Percentiles rank a stretch among this genome's conserved stretches.
Evolutionary conservation across 2,329 filamentous ascomycete genomes (phyloP).

Genomic region (Colletotrichum sp.): DNA sequence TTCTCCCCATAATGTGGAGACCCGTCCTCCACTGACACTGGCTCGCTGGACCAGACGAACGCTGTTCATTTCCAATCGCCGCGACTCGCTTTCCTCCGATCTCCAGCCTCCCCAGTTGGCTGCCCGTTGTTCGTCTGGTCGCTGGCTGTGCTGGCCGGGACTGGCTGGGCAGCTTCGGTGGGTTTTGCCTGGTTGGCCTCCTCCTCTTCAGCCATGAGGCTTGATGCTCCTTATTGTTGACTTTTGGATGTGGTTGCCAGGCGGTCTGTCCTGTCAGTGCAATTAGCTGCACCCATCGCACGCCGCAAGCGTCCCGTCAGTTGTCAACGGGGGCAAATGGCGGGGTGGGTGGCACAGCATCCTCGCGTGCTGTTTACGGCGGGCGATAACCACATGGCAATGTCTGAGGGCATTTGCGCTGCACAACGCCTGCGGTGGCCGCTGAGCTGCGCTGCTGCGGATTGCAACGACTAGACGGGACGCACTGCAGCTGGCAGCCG

Average conservation of each 20-base stretch:
- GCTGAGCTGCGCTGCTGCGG: background rate
- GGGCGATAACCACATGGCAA: slow-evolving; percentile 14
- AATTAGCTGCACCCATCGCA: background rate
- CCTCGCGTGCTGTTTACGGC: slow-evolving; percentile 3
- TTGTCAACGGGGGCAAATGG: background rate
- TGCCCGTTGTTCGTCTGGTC: background rate
- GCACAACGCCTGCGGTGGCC: background rate
- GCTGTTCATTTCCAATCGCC: slow-evolving; percentile 17
- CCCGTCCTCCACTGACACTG: background rate
- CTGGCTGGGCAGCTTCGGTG: background rate
- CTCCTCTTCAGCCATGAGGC: background rate
- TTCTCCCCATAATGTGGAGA: slow-evolving; percentile 4
- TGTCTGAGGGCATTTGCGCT: slow-evolving; percentile 4
- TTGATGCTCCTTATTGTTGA: background rate
- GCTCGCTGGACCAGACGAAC: slow-evolving; percentile 15
- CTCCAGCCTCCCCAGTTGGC: slow-evolving; percentile 8
- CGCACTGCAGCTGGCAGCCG: background rate
- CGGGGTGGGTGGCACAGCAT: slow-evolving; percentile 14
- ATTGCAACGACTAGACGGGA: background rate
- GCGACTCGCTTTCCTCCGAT: slow-evolving; percentile 12
- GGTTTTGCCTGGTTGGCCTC: background rate
- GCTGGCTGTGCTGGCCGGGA: background rate
- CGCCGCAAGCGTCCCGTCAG: background rate
- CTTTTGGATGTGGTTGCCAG: background rate
- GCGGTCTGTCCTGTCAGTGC: background rate